These are phyloP conservation scores for Pseudogymnoascus sp. DNA, from an alignment of 2,329 filamentous ascomycete species.

Conservation along the genomic window DNA sequence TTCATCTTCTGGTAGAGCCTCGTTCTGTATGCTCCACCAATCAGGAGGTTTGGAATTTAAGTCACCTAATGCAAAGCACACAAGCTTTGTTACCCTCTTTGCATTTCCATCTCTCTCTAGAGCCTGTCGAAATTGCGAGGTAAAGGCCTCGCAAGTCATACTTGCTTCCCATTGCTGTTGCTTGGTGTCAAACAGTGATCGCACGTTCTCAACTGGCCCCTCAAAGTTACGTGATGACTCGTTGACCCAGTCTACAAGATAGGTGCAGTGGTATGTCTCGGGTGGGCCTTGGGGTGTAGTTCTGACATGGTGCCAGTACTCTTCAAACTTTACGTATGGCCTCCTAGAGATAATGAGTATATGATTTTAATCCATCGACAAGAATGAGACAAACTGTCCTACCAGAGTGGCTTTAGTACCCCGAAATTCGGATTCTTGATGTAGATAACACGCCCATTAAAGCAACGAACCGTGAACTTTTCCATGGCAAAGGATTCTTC, in stretches of 20 bases:
- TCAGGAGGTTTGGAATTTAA: slow-evolving; percentile 18
- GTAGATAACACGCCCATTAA: slow-evolving; percentile 21
- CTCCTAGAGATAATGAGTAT: slow-evolving; percentile 16
- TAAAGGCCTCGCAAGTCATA: slow-evolving; percentile 19
- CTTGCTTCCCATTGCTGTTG: slow-evolving; percentile 21
- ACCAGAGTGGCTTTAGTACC: slow-evolving; percentile 22
- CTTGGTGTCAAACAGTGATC: slow-evolving; percentile 18
- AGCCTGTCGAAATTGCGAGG: slow-evolving; percentile 17
- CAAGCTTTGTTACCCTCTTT: slow-evolving; percentile 23
- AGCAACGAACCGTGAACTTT: slow-evolving; percentile 23
- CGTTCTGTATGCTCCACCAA: slow-evolving; percentile 20
- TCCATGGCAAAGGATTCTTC: slow-evolving; percentile 16
- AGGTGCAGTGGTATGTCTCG: slow-evolving; percentile 24
- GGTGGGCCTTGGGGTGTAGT: slow-evolving; percentile 17
- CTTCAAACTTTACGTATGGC: slow-evolving; percentile 22
- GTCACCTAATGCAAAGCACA: slow-evolving; percentile 26
- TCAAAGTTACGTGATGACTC: slow-evolving; percentile 17
- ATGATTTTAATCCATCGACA: background rate
- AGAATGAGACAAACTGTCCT: slow-evolving; percentile 10
- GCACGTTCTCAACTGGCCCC: slow-evolving; percentile 13
- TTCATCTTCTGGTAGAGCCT: slow-evolving; percentile 14
- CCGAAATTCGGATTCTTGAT: slow-evolving; percentile 24
- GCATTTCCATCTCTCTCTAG: slow-evolving; percentile 9
- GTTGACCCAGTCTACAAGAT: slow-evolving; percentile 25
- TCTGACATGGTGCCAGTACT: slow-evolving; percentile 21